Percentiles rank a stretch among this genome's conserved stretches.
phyloP scores from a whole-genome alignment of 2,329 filamentous ascomycete species.

The Huntiella omanensis region DNA sequence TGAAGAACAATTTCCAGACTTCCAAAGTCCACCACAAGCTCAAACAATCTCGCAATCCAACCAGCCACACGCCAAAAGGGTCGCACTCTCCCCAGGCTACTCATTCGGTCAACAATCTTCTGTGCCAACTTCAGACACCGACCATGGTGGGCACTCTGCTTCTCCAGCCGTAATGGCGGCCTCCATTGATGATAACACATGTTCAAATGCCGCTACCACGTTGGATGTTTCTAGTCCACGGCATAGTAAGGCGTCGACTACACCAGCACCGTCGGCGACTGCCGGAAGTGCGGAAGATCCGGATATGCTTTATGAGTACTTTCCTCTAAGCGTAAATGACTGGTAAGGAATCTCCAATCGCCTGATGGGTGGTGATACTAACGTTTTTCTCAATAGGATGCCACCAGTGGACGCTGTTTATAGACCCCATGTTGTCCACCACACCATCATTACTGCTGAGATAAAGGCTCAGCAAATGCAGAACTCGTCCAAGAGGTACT shows the following conservation, averaged over 20 bases:
- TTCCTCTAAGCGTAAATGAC: constrained; percentile 76
- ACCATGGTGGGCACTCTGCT: background rate
- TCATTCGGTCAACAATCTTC: constrained; percentile 23
- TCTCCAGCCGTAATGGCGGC: constrained; percentile 20
- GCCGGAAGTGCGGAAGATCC: constrained; percentile 41
- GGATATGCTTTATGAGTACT: constrained; percentile 85
- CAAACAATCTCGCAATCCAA: background rate
- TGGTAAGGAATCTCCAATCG: constrained; percentile 31
- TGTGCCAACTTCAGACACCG: background rate
- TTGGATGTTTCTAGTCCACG: constrained; percentile 31
- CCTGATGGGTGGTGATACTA: too few relatives aligned
- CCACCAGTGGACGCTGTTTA: constrained; percentile 80
- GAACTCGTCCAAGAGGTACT: constrained; percentile 53
- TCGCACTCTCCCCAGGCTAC: constrained; percentile 27
- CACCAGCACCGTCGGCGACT: constrained; percentile 13
- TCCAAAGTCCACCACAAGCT: too few relatives aligned
- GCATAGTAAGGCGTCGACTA: constrained; percentile 21
- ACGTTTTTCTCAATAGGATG: constrained; percentile 33
- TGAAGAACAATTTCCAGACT: too few relatives aligned
- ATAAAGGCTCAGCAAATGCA: constrained; percentile 49
- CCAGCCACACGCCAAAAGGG: constrained; percentile 5
- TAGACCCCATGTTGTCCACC: constrained; percentile 81
- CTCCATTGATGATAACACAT: constrained; percentile 33
- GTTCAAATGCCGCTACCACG: constrained; percentile 31
- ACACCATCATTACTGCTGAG: constrained; percentile 53